Base-by-base conservation (phyloP, 176 grass and related monocot genomes). In the Echinochloa phyllopogon region DNA sequence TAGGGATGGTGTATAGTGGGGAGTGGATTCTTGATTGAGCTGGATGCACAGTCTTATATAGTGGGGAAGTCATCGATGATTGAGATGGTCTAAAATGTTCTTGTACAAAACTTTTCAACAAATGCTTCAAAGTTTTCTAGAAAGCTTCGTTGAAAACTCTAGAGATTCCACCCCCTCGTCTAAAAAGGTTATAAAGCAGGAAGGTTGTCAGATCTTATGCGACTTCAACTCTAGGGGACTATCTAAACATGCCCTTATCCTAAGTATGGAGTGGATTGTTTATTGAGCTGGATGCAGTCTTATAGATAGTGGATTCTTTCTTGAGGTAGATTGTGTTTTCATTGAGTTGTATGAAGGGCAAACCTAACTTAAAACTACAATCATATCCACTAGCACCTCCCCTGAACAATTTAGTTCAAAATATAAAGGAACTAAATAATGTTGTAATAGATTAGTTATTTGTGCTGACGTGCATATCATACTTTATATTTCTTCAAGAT, bases 11-110 rank as follows among this genome's bases (percentile, higher is more conserved):
- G 3, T 7, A 5, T 52, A 44, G 42, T 79, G 53, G 55, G 44
- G 21, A 29, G 38, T 73, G 24, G 18, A 39, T n/a, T 57, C 6
- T 36, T 23, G 13, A 25, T 60, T 39, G 52, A 76, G 80, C 42
- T 29, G 15, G 61, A 69, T 29, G 64, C 29, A 40, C 36, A 9
- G 43, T 44, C 52, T 48, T 83, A 77, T 88, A 77, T 83, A 88
- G 43, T 61, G 64, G 72, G 21, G 33, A 52, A 40, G 29, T 49
- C 51, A 70, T 10, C 43, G 3, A 21, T 3, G 20, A 41, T n/a
- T 41, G 48, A 56, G 8, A 33, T 49, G 18, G 42, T 23, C 2
- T 3, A 15, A 1, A 27, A 24, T 1, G n/a, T 10, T 10, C 21
- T 9, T 10, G 21, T 59, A 24, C 8, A n/a, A 59, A 58, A 23